These are phyloP conservation scores for Suillus paluster DNA, from an alignment of 768 basidiomycete genomes.

Conservation along the genomic window DNA sequence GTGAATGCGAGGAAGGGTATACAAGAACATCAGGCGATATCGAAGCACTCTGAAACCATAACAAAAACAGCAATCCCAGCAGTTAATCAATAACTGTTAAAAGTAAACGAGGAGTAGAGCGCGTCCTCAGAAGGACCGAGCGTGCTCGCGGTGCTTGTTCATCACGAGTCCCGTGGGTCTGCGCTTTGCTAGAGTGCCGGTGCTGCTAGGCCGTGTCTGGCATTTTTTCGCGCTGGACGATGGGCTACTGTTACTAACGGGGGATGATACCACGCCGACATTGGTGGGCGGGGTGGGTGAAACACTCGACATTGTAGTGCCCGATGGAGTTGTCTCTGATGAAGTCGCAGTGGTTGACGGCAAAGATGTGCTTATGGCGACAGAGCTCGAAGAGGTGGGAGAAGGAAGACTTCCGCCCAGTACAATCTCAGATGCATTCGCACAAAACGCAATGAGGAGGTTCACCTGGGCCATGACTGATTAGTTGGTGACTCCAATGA, in stretches of 20 bases:
- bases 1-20: neutral
- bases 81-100: slow-evolving; percentile 16
- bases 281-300: neutral
- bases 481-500: neutral
- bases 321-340: neutral
- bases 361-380: neutral
- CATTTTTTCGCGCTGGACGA: slow-evolving; percentile 3
- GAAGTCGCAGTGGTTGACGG: slow-evolving; percentile 2
- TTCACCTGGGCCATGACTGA: slow-evolving; percentile 39
- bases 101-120: slow-evolving; percentile 3
- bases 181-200: slow-evolving; percentile 6
- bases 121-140: neutral
- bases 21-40: neutral
- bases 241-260: neutral
- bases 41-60: neutral
- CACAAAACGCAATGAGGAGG: slow-evolving; percentile 54
- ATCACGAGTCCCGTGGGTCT: neutral
- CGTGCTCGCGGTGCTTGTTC: slow-evolving; percentile 7
- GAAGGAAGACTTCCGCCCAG: neutral
- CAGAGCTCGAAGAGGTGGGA: slow-evolving; percentile 7
- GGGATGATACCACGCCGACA: neutral
- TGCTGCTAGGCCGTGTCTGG: neutral
- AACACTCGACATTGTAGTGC: neutral
- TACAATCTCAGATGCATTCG: slow-evolving; percentile 32
- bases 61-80: neutral